Evolutionary conservation across 148 eudicot genomes (phyloP), one percentile per base, ranked within the genome.

Genomic region (Rhododendron ovatum): DNA sequence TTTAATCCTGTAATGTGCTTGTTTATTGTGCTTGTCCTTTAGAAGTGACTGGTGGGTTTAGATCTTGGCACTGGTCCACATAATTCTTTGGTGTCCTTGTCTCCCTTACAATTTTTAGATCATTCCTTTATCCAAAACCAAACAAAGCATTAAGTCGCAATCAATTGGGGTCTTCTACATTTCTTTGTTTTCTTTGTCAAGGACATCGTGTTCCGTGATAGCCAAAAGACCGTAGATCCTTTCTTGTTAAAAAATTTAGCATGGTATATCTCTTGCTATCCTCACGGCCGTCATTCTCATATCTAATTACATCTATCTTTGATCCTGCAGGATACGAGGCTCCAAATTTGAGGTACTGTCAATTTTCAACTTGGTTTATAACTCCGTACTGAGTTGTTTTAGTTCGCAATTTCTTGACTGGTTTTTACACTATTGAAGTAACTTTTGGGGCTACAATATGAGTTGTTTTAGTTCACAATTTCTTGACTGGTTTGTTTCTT

Each of bases 241-340:
- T 24, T 63, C 69, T 24, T 65, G 28, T 26, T 9, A 26, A 67
- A 3, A n/a, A 67, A 26, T 1, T 9, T 67, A 4, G 9, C 30
- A 26, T n/a, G 73, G 3, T 67, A 26, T 67, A 10, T 26, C 14
- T 9, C 33, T 67, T n/a, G 35, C 13, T n/a, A 67, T 67, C 73
- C 11, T 7, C 67, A 61, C 12, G 2, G 28, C 73, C 5, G 1
- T 67, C 73, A 67, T 67, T 26, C 14, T 67, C 15, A 10, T 67
- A 67, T 67, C 33, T 67, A 11, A 67, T 63, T 67, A 11, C 33
- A 67, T 26, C 26, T 43, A 33, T 67, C 43, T 14, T 79, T 65
- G 37, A 76, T 86, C 13, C 28, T 86, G 88, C 93, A 92, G 94
- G 94, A 82, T 92, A 63, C 82, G 94, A 91, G 88, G 93, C 93